Evolutionary conservation across 78 protist species (phyloP), one percentile per base, ranked within the genome.

Genomic region (Pelomyxa schiedti): DNA sequence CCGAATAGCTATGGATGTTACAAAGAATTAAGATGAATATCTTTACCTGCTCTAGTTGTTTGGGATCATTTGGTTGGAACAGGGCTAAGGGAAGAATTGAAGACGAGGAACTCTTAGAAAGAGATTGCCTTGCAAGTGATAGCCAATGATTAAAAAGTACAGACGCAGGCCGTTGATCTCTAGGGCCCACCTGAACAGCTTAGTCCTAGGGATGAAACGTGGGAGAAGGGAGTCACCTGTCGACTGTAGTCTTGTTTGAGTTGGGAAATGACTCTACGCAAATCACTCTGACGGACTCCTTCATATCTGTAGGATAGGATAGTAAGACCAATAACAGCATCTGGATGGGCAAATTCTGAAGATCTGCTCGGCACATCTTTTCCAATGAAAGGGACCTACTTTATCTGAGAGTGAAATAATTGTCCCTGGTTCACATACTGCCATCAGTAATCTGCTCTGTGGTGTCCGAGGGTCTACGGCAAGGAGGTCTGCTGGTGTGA

Each of bases 271-370:
- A 82, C 30, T 4, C 29, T 67, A 5, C 9, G 39, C 1, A 80
- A 0, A 29, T 86, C 90, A 8, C 8, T 2, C 71, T 8, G 2
- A 9, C 74, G 68, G 22, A 78, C 66, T 9, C 91, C 84, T 35
- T 52, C 40, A 37, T 79, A 40, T 16, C 80, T 77, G 71, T 76
- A 87, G 63, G 85, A 77, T 1, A 80, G 74, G 26, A 76, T 63
- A 24, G 89, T 73, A 29, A 80, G 64, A 2, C 80, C 83, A 28
- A 88, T 52, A n/a, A 43, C 81, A 2, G 78, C 36, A 42, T 88
- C 93, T 22, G 89, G 88, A 43, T 88, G 93, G 30, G 86, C 76
- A 8, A 80, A 82, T 75, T 82, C 93, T 40, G 75, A 38, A 9
- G 79, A 66, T 6, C 42, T 42, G 0, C 81, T 36, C 4, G 91